These are phyloP conservation scores for Phylloporus sp. DNA, from an alignment of 768 basidiomycete species.

Conservation along the genomic window DNA sequence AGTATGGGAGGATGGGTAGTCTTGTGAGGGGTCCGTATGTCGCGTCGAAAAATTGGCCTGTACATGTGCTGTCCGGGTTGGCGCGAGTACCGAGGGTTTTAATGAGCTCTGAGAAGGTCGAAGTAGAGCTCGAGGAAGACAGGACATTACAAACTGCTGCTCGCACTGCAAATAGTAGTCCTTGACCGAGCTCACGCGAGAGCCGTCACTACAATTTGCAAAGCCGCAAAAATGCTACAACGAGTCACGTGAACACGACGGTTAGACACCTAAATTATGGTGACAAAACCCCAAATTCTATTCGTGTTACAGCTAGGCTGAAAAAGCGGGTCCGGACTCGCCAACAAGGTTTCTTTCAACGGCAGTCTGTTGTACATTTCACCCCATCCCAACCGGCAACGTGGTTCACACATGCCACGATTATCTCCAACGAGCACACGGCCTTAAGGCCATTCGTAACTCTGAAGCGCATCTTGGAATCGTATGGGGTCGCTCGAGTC, in stretches of 20 bases:
- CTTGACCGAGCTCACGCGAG: neutral
- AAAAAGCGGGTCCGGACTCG: neutral
- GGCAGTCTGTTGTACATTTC: neutral
- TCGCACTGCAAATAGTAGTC: neutral
- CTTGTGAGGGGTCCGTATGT: conserved; percentile 1
- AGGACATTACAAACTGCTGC: conserved; percentile 14
- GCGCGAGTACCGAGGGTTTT: conserved; percentile 12
- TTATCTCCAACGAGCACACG: conserved; percentile 15
- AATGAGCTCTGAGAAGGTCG: conserved; percentile 6
- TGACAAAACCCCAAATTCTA: neutral
- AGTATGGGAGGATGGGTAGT: neutral
- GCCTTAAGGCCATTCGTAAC: no score
- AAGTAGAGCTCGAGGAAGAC: conserved; percentile 17
- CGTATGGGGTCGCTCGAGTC: no score
- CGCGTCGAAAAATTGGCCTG: conserved; percentile 14
- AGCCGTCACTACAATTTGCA: neutral
- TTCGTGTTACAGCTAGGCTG: neutral
- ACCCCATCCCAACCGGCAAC: conserved; percentile 3
- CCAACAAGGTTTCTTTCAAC: conserved; percentile 1
- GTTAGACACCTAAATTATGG: neutral
- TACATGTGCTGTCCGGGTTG: conserved; percentile 11
- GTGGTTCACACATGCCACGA: conserved; percentile 15
- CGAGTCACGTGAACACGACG: conserved; percentile 17
- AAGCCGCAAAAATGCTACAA: conserved; percentile 4
- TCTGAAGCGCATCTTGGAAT: no score